These are phyloP conservation scores for Harringtonia aguacate DNA, from an alignment of 2,329 filamentous ascomycete species.

Conservation along the genomic window DNA sequence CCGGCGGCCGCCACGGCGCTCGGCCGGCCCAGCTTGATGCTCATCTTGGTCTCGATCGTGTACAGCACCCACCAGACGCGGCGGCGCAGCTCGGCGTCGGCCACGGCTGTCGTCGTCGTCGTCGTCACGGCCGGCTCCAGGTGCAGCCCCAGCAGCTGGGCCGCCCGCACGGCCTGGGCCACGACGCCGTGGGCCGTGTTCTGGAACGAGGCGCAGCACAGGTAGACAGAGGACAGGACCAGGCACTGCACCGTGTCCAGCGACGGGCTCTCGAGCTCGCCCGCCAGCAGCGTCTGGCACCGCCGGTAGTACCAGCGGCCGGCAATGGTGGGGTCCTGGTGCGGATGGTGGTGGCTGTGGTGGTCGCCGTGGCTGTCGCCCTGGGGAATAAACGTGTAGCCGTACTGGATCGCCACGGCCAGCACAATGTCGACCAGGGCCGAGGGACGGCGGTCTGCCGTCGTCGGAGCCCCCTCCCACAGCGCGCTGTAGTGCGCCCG, in stretches of 20 bases:
- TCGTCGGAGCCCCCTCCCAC: slow-evolving; percentile 18
- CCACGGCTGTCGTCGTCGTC: slow-evolving; percentile 13
- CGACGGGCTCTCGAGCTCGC: slow-evolving; percentile 35
- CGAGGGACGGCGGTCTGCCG: slow-evolving; percentile 33
- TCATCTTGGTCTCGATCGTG: slow-evolving; percentile 33
- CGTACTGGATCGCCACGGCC: slow-evolving; percentile 39
- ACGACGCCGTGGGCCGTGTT: slow-evolving; percentile 33
- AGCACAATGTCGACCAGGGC: slow-evolving; percentile 41
- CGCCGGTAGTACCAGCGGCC: slow-evolving; percentile 36
- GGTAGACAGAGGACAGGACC: slow-evolving; percentile 31
- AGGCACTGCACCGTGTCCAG: slow-evolving; percentile 37
- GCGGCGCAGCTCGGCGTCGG: slow-evolving; percentile 33
- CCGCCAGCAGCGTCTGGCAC: slow-evolving; percentile 29
- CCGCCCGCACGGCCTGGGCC: slow-evolving; percentile 30
- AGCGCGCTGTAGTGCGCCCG: slow-evolving; percentile 26
- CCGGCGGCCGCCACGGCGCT: slow-evolving; percentile 14
- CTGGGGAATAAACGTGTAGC: slow-evolving; percentile 19
- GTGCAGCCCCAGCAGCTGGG: slow-evolving; percentile 36
- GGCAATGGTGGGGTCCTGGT: slow-evolving; percentile 27
- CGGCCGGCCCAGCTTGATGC: slow-evolving; percentile 35
- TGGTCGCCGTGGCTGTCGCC: not conserved
- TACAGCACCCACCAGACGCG: slow-evolving; percentile 43
- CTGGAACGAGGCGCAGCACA: slow-evolving; percentile 34
- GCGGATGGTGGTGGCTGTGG: not conserved
- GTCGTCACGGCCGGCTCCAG: slow-evolving; percentile 28